Evolutionary conservation across 177 flowering plant genomes (phyloP).

Genomic region (Vitis hybrid): DNA sequence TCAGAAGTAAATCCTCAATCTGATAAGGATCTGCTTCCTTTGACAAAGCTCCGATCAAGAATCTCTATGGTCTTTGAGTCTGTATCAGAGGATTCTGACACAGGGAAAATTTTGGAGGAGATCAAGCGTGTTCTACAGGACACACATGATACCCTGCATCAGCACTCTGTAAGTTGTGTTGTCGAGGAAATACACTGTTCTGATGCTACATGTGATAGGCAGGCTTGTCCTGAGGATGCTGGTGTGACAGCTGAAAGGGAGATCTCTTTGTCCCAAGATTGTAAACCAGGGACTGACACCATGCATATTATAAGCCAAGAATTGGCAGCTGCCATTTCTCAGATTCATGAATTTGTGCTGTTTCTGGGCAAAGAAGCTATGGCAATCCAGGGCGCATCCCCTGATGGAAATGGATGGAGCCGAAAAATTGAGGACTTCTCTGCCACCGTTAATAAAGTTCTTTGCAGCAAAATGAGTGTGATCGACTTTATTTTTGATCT

Average conservation of each 20-base stretch:
- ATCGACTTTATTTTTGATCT: constrained; percentile 63
- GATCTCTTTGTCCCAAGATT: constrained; percentile 24
- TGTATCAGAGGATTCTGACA: constrained; percentile 46
- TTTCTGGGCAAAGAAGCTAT: constrained; percentile 65
- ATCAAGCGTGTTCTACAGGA: constrained; percentile 52
- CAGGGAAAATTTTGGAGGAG: constrained; percentile 48
- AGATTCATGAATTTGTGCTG: constrained; percentile 65
- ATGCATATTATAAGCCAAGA: constrained; percentile 28
- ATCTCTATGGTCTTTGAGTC: constrained; percentile 54
- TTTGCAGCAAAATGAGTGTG: constrained; percentile 34
- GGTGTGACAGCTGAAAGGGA: constrained; percentile 29
- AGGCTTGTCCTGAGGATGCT: constrained; percentile 31
- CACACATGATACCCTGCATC: constrained; percentile 35
- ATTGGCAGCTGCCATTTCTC: constrained; percentile 55
- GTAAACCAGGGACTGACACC: constrained; percentile 16
- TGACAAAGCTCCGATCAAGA: constrained; percentile 50
- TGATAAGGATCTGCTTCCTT: constrained; percentile 22
- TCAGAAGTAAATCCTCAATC: constrained; percentile 16
- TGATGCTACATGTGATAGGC: constrained; percentile 26
- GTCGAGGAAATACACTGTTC: constrained; percentile 32
- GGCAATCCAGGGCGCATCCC: constrained; percentile 36
- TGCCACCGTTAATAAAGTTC: constrained; percentile 40
- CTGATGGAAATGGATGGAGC: constrained; percentile 39
- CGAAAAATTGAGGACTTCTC: constrained; percentile 55
- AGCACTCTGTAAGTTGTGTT: constrained; percentile 28